Percentiles rank a stretch among this genome's conserved stretches.
Evolutionary conservation across 495 filamentous ascomycete species (phyloP).

Genomic region (Penicilliopsis zonata): DNA sequence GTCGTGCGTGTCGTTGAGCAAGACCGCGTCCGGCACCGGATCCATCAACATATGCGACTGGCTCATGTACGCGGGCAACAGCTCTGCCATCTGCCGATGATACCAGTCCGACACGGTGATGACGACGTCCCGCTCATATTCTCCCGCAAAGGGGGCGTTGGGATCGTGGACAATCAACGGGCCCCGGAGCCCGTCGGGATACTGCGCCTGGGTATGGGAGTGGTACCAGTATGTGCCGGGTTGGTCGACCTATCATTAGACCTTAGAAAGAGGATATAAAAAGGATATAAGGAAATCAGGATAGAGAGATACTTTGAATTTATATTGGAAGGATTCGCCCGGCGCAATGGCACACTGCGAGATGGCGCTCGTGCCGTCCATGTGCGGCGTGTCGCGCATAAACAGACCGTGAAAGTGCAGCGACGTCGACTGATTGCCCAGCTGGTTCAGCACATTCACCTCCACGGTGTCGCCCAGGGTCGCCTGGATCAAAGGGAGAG

Average conservation of each 20-base stretch:
- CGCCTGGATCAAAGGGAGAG: slow-evolving; percentile 53
- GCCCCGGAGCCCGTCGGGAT: slow-evolving; percentile 69
- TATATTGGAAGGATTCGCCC: slow-evolving; percentile 46
- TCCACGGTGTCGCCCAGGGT: slow-evolving; percentile 61
- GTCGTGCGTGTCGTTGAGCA: slow-evolving; percentile 54
- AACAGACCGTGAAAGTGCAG: slow-evolving; percentile 60
- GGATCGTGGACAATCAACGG: slow-evolving; percentile 65
- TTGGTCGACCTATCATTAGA: slow-evolving; percentile 45
- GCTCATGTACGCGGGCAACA: slow-evolving; percentile 42
- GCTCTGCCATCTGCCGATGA: slow-evolving; percentile 42
- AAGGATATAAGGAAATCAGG: slow-evolving; percentile 7
- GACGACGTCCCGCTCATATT: slow-evolving; percentile 56
- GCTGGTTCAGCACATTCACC: slow-evolving; percentile 59
- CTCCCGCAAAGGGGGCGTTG: slow-evolving; percentile 47
- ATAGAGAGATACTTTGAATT: slow-evolving; percentile 54
- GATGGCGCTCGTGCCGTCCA: slow-evolving; percentile 51
- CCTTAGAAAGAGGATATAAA: slow-evolving; percentile 5
- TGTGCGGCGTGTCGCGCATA: slow-evolving; percentile 46
- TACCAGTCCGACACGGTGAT: slow-evolving; percentile 59
- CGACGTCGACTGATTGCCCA: slow-evolving; percentile 63
- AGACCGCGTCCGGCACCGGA: slow-evolving; percentile 50
- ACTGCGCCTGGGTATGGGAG: slow-evolving; percentile 60
- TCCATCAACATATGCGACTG: slow-evolving; percentile 34
- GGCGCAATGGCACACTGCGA: slow-evolving; percentile 59
- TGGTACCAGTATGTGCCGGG: slow-evolving; percentile 84